Evolutionary conservation across 768 basidiomycete genomes (phyloP), one percentile per base, ranked within the genome.

Genomic region (Leucocoprinus birnbaumii): DNA sequence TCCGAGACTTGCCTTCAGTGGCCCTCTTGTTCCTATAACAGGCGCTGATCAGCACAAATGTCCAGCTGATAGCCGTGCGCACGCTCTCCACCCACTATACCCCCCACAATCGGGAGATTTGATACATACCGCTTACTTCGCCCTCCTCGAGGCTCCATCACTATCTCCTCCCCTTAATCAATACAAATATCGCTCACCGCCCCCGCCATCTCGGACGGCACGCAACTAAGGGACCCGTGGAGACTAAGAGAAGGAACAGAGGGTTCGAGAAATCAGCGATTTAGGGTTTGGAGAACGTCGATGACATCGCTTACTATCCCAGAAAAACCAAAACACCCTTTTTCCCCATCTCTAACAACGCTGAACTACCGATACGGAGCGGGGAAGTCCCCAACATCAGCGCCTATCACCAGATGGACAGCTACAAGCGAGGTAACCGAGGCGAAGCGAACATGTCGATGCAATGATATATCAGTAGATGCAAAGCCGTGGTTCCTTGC

Each of bases 381-480:
- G 45, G 45, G 24, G 45, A 54, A 14, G 35, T 31, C 38, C 46
- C 53, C 48, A 27, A 40, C 21, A 16, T 40, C 53, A 41, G 31
- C 38, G 38, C 52, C 35, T 25, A 25, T 46, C 52, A 26, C 13
- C 44, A 53, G 46, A 41, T 48, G 37, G 25, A 22, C 38, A 27
- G 11, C 21, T 25, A 41, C 14, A 46, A 55, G 46, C 45, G 46
- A 48, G 53, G 38, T 55, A 55, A 21, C 53, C 53, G 53, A 55
- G 53, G 46, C 9, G 26, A 40, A 54, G 26, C n/a, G n/a, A n/a
- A n/a, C n/a, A 31, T 31, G 37, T 31, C 22, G 35, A 25, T 50
- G 48, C 37, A 22, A n/a, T n/a, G n/a, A n/a, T n/a, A n/a, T n/a
- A 31, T 38, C 22, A 40, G 22, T 11, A 37, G 48, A 40, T 50